phyloP scores from a whole-genome alignment of 305 asterid species.

The Galium porrigens region DNA sequence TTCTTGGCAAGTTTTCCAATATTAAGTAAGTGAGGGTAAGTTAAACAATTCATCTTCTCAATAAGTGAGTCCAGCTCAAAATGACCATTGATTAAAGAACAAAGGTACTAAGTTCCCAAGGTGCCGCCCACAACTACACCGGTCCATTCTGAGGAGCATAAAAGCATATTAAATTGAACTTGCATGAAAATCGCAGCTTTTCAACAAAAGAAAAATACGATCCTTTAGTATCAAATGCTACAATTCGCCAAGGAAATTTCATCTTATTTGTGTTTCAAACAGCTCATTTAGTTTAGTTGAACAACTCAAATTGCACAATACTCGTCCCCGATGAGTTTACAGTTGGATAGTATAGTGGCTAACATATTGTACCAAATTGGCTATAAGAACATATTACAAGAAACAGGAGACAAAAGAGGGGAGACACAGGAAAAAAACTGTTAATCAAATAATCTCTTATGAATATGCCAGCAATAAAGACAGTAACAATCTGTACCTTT shows the following conservation, averaged over 20 bases:
- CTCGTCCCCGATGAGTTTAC: background rate
- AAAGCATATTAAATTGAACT: no score
- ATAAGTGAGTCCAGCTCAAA: background rate
- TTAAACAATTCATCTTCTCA: background rate
- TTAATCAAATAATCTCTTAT: background rate
- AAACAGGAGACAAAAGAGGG: background rate
- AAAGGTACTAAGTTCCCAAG: background rate
- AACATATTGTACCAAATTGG: background rate
- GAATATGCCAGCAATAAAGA: background rate
- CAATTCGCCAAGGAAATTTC: background rate
- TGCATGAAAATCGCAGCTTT: background rate
- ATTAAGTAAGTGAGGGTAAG: background rate
- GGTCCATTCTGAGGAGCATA: no score
- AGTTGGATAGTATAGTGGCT: background rate
- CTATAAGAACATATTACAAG: background rate
- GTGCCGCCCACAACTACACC: background rate
- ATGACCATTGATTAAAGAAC: background rate
- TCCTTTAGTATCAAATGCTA: background rate
- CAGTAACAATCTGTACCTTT: conserved; percentile 40
- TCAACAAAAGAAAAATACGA: background rate
- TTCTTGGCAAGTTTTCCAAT: background rate
- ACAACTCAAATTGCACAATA: background rate
- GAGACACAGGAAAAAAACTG: no score
- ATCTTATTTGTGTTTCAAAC: background rate
- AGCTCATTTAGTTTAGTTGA: no score